Evolutionary conservation across 306 rosid genomes (phyloP).

Genomic region (Vigna hirtella): DNA sequence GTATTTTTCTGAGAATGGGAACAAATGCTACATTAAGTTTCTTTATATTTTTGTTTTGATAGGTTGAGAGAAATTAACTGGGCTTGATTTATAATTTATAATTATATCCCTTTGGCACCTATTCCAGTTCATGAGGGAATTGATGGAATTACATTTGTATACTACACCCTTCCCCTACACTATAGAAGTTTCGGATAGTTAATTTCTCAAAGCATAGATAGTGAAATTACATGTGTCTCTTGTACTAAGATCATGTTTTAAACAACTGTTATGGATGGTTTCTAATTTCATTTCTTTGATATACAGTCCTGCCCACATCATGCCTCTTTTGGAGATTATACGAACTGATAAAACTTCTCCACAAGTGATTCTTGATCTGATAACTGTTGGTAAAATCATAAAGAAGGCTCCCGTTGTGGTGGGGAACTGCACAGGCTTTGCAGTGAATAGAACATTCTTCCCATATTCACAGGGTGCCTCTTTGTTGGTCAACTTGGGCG

Average conservation of each 20-base stretch:
- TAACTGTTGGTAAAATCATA: constrained; percentile 83
- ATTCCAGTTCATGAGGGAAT: background rate
- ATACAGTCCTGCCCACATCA: constrained; percentile 96
- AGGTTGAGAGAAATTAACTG: background rate
- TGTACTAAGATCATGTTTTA: constrained; percentile 25
- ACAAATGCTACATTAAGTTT: background rate
- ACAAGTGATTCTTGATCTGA: constrained; percentile 90
- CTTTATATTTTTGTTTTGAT: constrained; percentile 1
- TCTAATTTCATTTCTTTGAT: constrained; percentile 49
- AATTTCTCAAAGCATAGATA: constrained; percentile 4
- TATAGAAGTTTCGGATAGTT: background rate
- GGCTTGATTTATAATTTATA: background rate
- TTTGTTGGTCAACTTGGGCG: constrained; percentile 75
- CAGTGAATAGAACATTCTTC: constrained; percentile 93
- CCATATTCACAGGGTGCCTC: constrained; percentile 85
- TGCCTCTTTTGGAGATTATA: constrained; percentile 97
- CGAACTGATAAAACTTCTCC: constrained; percentile 86
- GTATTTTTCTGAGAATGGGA: background rate
- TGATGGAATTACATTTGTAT: constrained; percentile 1
- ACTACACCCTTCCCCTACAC: background rate
- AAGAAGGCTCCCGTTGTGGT: constrained; percentile 93
- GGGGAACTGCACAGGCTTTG: constrained; percentile 97
- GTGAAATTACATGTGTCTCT: constrained; percentile 16
- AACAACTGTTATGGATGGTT: constrained; percentile 33
- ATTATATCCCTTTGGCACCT: background rate